A percentile compares a stretch with the other conserved stretches of the same genome.
Conservation (phyloP, 352 stramenopile genomes). For the Pythium apleroticum region DNA sequence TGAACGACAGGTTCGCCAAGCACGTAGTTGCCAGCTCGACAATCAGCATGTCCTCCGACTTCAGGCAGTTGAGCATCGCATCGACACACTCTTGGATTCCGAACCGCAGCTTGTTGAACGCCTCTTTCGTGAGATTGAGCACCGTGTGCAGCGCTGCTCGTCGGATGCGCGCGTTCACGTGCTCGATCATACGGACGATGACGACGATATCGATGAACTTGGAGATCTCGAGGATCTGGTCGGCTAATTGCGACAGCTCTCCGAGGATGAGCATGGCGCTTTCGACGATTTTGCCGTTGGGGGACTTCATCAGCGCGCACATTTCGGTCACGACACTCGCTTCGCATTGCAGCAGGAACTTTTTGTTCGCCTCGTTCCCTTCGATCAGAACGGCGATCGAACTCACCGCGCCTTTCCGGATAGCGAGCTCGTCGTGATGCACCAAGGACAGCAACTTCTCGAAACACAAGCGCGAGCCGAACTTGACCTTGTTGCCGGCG, state of each 20-base stretch:
- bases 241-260: constrained; percentile 56
- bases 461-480: constrained; percentile 71
- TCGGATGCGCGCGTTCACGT: constrained; percentile 60
- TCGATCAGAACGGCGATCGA: constrained; percentile 61
- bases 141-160: constrained; percentile 55
- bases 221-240: constrained; percentile 69
- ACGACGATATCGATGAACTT: constrained; percentile 63
- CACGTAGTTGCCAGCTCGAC: constrained; percentile 63
- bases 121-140: constrained; percentile 67
- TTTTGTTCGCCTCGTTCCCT: constrained; percentile 73
- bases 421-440: constrained; percentile 60
- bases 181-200: constrained; percentile 60
- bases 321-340: constrained; percentile 50
- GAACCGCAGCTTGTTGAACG: constrained; percentile 79
- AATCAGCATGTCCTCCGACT: constrained; percentile 60
- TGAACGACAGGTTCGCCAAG: constrained; percentile 70
- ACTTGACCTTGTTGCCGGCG: constrained; percentile 77
- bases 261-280: constrained; percentile 70
- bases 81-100: constrained; percentile 55
- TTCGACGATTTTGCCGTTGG: constrained; percentile 69
- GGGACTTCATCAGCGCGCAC: constrained; percentile 56
- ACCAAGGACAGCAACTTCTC: constrained; percentile 65
- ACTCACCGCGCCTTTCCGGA: constrained; percentile 63
- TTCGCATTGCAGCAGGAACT: constrained; percentile 62
- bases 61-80: constrained; percentile 46